Evolutionary conservation across 306 rosid species (phyloP), one percentile per base, ranked within the genome.

Genomic region (Albizia julibrissin): DNA sequence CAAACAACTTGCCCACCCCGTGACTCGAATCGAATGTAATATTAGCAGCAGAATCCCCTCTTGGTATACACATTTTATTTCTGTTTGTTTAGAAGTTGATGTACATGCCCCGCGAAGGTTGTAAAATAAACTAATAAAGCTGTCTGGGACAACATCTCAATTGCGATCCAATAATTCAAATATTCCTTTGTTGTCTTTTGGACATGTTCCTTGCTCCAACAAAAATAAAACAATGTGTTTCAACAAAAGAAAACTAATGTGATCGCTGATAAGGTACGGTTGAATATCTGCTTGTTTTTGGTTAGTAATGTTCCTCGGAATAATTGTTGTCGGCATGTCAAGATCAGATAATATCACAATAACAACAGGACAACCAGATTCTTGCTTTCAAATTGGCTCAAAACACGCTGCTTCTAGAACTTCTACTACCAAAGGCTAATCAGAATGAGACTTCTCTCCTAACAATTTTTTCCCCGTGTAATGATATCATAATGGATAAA

Each of bases 251-350:
- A 13, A 47, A 54, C 3, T 54, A 37, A 8, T 21, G 62, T 54
- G 21, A 78, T 78, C 74, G 19, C 33, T 56, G 52, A 58, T 47
- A 67, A 37, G 69, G 76, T 19, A 56, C 12, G 10, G 18, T 65
- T 31, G 43, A 65, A 87, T 66, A 50, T 69, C 54, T 75, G 49
- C 44, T 14, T 29, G 15, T 75, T 74, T 79, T 71, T 70, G 84
- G 82, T 84, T 65, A 84, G 76, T 84, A 75, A 82, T 74, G 50
- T 44, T 18, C 58, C 6, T 79, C 39, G 14, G 65, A 62, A 76
- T 52, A 65, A 44, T 78, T 78, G 82, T 74, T 84, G 94, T 87
- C 80, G 52, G 58, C 81, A 83, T 81, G 90, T 92, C 90, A 76
- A 73, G n/a, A 86, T 92, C 92, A 84, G 70, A 46, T 80, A 64